phyloP scores from a whole-genome alignment of 2,329 filamentous ascomycete genomes.

The Cercospora sp. region DNA sequence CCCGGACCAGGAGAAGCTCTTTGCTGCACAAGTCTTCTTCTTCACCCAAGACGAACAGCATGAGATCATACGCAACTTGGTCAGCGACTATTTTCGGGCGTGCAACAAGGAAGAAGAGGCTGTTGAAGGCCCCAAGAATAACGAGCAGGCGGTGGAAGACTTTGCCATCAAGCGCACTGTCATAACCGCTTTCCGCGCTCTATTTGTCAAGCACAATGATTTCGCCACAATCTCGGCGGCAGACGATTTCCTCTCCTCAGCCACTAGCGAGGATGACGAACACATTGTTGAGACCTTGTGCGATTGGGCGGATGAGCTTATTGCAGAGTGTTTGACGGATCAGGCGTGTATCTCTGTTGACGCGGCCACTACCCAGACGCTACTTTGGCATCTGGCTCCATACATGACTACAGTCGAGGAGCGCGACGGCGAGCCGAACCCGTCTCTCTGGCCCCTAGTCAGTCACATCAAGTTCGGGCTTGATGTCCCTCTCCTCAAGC shows the following conservation, averaged over 20 bases:
- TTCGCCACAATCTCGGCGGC: background rate
- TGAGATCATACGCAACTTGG: constrained; percentile 12
- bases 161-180: background rate
- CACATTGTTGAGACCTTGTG: background rate
- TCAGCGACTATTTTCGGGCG: constrained; percentile 20
- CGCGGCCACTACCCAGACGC: background rate
- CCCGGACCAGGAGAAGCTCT: constrained; percentile 22
- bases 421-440: background rate
- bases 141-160: background rate
- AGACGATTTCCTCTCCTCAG: background rate
- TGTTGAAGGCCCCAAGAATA: background rate
- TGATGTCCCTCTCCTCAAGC: constrained; percentile 20
- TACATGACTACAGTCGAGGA: background rate
- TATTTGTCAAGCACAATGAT: background rate
- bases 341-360: background rate
- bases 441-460: constrained; percentile 27
- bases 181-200: background rate
- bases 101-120: background rate
- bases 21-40: constrained; percentile 26
- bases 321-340: background rate
- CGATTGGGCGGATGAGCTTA: background rate
- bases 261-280: background rate
- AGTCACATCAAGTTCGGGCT: constrained; percentile 24
- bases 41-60: constrained; percentile 16
- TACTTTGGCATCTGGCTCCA: background rate